Base-by-base conservation (phyloP, 139 green algal genomes). In the Tetradesmus lagerheimii region DNA sequence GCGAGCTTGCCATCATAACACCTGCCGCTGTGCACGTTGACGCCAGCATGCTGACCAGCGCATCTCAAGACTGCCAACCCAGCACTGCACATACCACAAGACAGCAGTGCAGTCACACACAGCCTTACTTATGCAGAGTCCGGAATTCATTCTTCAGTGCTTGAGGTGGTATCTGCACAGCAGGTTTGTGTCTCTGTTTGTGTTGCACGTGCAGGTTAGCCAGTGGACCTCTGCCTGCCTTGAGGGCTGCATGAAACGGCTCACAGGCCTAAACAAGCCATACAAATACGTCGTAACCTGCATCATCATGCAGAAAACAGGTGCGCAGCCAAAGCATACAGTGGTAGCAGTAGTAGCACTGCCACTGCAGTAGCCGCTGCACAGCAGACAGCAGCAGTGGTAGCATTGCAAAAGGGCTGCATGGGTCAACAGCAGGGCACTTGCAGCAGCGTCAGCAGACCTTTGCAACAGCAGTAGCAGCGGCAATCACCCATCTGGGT, bases 241-340 rank as follows among this genome's bases (percentile, higher is more conserved):
- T 16, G 95, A 97, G 41, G 94, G 92, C 53, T 97, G 93, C 87
- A 94, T 98, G 6, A 97, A 97, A 92, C 91, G 92, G 41, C 87
- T 98, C 39, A 94, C 95, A 23, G 90, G 76, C 4, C 75, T 97
- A 2, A 95, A 95, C 91, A 97, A 97, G 90, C 96, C 96, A 0
- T 97, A 97, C 91, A 98, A 98, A 64, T 98, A 98, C 77, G 91
- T 98, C 3, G 95, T 96, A 3, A 96, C 94, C 6, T 96, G 93
- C 85, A 88, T 97, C 67, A 96, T 97, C 84, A 96, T 97, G 95
- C 95, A 97, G 85, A 97, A 97, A 88, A 97, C 95, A 66, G 95
- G 95, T 95, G 77, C 74, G 93, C n/a, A n/a, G 15, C 57, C 23
- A 57, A 12, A 9, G 45, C 57, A 66, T 71, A 4, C 57, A 31